Base-by-base conservation (phyloP, 345 rosid species). In the Gossypium longicalyx region DNA sequence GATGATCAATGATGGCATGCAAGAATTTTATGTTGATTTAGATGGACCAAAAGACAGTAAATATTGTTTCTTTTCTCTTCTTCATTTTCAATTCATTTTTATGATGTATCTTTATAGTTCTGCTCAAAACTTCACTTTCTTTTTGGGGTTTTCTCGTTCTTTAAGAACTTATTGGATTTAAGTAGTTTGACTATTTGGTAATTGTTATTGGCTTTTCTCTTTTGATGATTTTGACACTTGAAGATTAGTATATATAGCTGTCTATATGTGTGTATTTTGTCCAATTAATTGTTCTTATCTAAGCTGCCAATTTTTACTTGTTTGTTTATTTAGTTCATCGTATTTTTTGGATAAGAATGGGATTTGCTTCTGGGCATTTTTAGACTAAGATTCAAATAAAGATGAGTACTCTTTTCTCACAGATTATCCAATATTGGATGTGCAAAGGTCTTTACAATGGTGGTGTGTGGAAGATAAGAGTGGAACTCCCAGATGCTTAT, bases 401-500 rank as follows among this genome's bases (percentile, higher is more conserved):
- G 51, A 48, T 48, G 51, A 48, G 3, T 49, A 49, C 2, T 49
- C 4, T 49, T 51, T 51, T 3, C 8, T 4, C 17, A 51, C 1
- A 1, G 12, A 56, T 56, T 19, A 56, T 56, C 25, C 20, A 23
- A 56, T 56, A 56, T 56, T 23, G 9, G n/a, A 56, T 19, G 3
- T 20, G 2, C 9, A 12, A 56, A 27, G 60, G 60, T 56, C 60
- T 27, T 56, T 56, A 56, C 12, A 23, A 19, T n/a, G 27, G 4
- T 19, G 60, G 60, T 56, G 60, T 56, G 60, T 56, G 60, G 60
- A 56, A 56, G 60, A 56, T 56, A n/a, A 56, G 60, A 23, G 25
- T 56, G 25, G 60, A 56, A 23, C 13, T 56, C 25, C 25, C 60
- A n/a, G 12, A 20, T 56, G 60, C 60, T 56, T 56, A 20, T 56